Evolutionary conservation across 495 filamentous ascomycete species (phyloP).

Genomic region (Aspergillus olivimuriae): DNA sequence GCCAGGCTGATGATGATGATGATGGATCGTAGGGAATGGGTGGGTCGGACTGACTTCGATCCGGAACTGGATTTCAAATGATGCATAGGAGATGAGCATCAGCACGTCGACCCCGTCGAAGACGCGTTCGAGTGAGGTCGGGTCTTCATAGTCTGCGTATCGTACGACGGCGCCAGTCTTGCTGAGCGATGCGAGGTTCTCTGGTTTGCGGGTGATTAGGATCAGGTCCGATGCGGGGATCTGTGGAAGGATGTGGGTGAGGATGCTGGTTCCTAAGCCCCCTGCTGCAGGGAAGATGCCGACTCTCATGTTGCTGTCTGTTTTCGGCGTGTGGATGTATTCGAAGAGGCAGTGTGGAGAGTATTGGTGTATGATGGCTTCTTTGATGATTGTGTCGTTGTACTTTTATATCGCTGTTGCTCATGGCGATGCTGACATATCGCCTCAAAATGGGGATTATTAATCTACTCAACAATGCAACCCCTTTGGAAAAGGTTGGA

Average conservation of each 20-base stretch:
- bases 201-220: constrained; percentile 41
- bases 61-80: constrained; percentile 32
- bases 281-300: constrained; percentile 49
- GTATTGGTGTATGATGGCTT: too few species aligned
- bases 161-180: constrained; percentile 26
- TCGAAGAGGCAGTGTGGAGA: too few species aligned
- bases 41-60: constrained; percentile 14
- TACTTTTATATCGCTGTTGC: too few species aligned
- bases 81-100: constrained; percentile 39
- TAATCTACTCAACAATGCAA: too few species aligned
- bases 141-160: constrained; percentile 32
- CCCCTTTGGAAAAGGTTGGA: too few species aligned
- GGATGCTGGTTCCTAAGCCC: constrained; percentile 39
- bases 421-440: too few species aligned
- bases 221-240: constrained; percentile 33
- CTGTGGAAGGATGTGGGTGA: constrained; percentile 35
- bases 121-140: constrained; percentile 19
- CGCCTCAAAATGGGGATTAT: too few species aligned
- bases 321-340: too few species aligned
- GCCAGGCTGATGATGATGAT: too few species aligned
- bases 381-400: too few species aligned
- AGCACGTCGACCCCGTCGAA: constrained; percentile 33
- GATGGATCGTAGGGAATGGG: too few species aligned
- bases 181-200: constrained; percentile 21
- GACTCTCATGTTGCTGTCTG: too few species aligned